Evolutionary conservation across 192 early-diverging fungal genomes (phyloP).

Genomic region (Podila horticola): DNA sequence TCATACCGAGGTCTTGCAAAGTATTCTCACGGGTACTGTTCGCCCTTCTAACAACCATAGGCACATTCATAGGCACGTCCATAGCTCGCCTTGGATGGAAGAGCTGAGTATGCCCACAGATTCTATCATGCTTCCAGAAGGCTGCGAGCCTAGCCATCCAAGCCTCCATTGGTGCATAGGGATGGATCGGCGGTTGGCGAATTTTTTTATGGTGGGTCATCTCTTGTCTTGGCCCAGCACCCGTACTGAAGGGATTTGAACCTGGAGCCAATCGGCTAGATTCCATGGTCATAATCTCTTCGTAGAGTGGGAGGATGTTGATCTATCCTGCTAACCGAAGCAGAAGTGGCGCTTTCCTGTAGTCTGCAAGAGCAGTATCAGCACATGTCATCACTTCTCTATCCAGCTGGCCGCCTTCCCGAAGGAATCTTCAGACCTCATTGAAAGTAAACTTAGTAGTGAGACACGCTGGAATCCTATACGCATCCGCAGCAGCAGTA

Average conservation of each 20-base stretch:
- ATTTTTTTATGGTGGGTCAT: no score
- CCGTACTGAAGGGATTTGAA: neutral
- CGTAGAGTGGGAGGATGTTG: constrained; percentile 64
- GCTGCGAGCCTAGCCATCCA: no score
- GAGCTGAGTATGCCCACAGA: no score
- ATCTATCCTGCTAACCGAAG: constrained; percentile 66
- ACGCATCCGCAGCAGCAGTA: constrained; percentile 62
- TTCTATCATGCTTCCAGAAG: no score
- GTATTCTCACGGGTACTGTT: constrained; percentile 56
- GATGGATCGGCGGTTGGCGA: neutral
- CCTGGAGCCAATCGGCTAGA: neutral
- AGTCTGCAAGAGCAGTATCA: constrained; percentile 59
- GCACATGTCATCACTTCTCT: no score
- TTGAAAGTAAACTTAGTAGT: constrained; percentile 74
- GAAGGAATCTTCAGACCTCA: constrained; percentile 62
- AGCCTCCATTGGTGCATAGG: neutral
- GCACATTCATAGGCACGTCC: constrained; percentile 70
- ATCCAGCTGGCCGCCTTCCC: constrained; percentile 64
- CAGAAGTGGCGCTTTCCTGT: constrained; percentile 60
- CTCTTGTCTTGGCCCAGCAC: neutral
- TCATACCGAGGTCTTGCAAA: constrained; percentile 56
- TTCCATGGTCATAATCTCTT: constrained; percentile 41
- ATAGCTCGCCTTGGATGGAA: constrained; percentile 43
- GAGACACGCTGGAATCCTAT: constrained; percentile 63
- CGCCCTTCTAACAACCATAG: constrained; percentile 64